Base-by-base conservation (phyloP, 2,329 filamentous ascomycete genomes). In the Colletotrichum trifolii region DNA sequence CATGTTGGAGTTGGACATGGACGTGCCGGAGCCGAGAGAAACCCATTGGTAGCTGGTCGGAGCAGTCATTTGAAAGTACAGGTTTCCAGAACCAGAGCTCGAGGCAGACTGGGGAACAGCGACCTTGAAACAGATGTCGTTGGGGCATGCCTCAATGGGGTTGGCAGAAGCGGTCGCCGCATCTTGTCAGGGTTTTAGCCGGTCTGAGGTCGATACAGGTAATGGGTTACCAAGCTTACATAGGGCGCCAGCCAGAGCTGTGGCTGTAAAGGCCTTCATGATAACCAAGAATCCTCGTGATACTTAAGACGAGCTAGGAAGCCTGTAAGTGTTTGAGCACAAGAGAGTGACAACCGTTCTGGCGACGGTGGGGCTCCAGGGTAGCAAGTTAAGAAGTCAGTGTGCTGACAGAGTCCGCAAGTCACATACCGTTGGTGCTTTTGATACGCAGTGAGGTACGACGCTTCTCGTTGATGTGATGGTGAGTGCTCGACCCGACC, bases 21-120 rank as follows among this genome's bases (percentile, higher is more conserved):
- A 64, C 0, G 71, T 69, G 49, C 88, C 88, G 38, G 85, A 85
- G 36, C 86, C 88, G 15, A 90, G 77, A 8, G 80, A 84, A 13
- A 88, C 80, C 88, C 88, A 91, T 64, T 74, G 70, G 71, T 84
- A 84, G 6, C 76, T 77, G 2, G 79, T 78, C 2, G 85, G 84
- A 4, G 86, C 86, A n/a, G 76, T 77, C 60, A 91, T 79, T 71
- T 89, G 87, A 68, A 90, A 81, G 73, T 87, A 89, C 58, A 90
- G 80, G 71, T 87, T 86, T 60, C 86, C 87, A 4, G 78, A 76
- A 38, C 79, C 80, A 4, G 81, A 78, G 42, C 76, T 76, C 11
- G 81, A 81, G 1, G 86, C 83, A 2, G 77, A 71, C 49, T 78
- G 70, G 0, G 88, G 87, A 2, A 89, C 81, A 46, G 79, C 87